These are phyloP conservation scores for Cryphonectria radicalis DNA, from an alignment of 2,329 filamentous ascomycete genomes.

Conservation along the genomic window DNA sequence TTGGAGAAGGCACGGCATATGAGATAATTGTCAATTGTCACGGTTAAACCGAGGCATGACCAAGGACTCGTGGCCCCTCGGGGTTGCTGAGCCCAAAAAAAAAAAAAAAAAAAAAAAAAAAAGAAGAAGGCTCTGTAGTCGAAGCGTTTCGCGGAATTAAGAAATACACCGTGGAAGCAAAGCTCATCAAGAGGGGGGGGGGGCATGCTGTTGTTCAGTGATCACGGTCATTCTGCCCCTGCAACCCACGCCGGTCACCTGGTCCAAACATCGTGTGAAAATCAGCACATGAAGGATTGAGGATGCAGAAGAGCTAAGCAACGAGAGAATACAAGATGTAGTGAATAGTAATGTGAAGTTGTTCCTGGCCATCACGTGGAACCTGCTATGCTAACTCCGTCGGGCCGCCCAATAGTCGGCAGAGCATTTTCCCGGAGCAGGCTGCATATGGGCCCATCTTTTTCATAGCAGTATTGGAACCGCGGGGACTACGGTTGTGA, in stretches of 20 bases:
- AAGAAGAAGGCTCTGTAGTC: neutral
- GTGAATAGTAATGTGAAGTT: neutral
- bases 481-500: neutral
- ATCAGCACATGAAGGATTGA: constrained; percentile 1
- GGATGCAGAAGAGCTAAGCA: neutral
- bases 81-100: neutral
- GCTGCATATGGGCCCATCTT: constrained; percentile 2
- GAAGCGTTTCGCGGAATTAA: neutral
- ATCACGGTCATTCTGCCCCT: neutral
- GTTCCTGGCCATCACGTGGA: constrained; percentile 6
- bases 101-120: too few relatives aligned
- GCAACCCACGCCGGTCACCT: neutral
- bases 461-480: neutral
- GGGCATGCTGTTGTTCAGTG: neutral
- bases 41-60: neutral
- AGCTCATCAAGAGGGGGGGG: neutral
- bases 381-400: neutral
- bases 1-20: neutral
- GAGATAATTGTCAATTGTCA: neutral
- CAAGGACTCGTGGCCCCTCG: neutral
- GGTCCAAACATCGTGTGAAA: neutral
- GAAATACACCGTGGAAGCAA: neutral
- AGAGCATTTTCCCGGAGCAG: constrained; percentile 11
- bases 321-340: neutral
- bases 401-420: neutral